A percentile compares a stretch with the other conserved stretches of the same genome.
Conservation (phyloP, 192 early-diverging fungal genomes). For the Coemansia sp. region DNA sequence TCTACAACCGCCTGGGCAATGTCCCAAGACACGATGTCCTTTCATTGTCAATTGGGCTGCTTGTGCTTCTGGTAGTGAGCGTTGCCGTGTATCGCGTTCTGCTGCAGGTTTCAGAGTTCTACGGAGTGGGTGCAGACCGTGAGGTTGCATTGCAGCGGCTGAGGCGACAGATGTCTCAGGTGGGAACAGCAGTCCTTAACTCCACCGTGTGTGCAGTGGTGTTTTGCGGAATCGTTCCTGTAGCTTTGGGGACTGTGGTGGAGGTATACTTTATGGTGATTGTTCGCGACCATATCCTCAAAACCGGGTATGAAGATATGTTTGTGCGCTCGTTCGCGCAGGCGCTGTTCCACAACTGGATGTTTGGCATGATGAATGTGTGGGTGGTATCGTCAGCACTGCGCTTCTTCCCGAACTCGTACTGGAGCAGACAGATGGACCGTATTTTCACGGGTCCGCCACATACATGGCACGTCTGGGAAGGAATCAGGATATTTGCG, state of each 20-base stretch:
- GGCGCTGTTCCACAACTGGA: conserved; percentile 40
- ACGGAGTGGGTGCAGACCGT: neutral
- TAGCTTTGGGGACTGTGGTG: conserved; percentile 30
- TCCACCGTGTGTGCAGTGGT: conserved; percentile 6
- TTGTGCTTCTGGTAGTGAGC: conserved; percentile 49
- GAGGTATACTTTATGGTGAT: conserved; percentile 43
- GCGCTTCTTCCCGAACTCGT: conserved; percentile 26
- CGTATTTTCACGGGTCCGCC: conserved; percentile 37
- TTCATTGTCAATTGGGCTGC: conserved; percentile 69
- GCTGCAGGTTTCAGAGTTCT: neutral
- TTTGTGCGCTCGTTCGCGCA: conserved; percentile 21
- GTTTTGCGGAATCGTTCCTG: conserved; percentile 35
- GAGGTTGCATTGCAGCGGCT: conserved; percentile 8
- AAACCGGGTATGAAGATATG: neutral
- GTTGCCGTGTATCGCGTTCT: conserved; percentile 15
- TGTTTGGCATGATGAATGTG: conserved; percentile 38
- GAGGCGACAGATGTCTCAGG: conserved; percentile 13
- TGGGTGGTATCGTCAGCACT: conserved; percentile 29
- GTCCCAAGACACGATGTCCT: conserved; percentile 75
- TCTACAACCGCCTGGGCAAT: conserved; percentile 24
- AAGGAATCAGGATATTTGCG: conserved; percentile 25
- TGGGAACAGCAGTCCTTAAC: conserved; percentile 20
- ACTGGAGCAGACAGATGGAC: conserved; percentile 17
- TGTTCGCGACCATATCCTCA: conserved; percentile 21
- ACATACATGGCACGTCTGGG: conserved; percentile 39